Percentiles rank a stretch among this genome's conserved stretches.
These are phyloP conservation scores for Beauveria pseudobassiana DNA, from an alignment of 2,329 filamentous ascomycete species.

Conservation along the genomic window DNA sequence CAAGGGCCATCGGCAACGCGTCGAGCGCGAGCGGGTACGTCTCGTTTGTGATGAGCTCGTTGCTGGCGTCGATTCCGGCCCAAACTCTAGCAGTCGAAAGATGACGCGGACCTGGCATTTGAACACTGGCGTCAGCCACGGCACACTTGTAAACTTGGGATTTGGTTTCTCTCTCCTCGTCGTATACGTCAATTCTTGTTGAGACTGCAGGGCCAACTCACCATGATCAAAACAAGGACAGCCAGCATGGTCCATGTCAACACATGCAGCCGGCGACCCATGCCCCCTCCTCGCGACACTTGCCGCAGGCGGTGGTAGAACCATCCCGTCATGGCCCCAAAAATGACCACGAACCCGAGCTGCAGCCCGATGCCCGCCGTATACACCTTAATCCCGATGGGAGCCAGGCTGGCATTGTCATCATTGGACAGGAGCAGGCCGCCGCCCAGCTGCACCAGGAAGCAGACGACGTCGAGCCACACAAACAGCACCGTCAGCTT, in stretches of 20 bases:
- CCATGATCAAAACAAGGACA: slow-evolving; percentile 28
- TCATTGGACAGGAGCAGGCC: slow-evolving; percentile 29
- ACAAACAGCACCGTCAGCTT: slow-evolving; percentile 39
- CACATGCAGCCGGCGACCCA: slow-evolving; percentile 23
- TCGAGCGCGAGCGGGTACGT: slow-evolving; percentile 44
- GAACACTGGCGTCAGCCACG: slow-evolving; percentile 6
- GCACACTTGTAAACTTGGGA: too few relatives aligned
- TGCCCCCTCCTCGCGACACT: slow-evolving; percentile 16
- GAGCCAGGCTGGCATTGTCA: slow-evolving; percentile 19
- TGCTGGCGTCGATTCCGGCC: slow-evolving; percentile 33
- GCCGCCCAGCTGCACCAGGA: slow-evolving; percentile 35
- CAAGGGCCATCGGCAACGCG: slow-evolving; percentile 48
- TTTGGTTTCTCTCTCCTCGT: too few relatives aligned
- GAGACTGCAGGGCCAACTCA: slow-evolving; percentile 16
- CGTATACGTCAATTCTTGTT: too few relatives aligned
- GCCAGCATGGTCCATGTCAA: slow-evolving; percentile 27
- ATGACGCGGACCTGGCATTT: slow-evolving; percentile 44
- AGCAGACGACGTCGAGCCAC: slow-evolving; percentile 38
- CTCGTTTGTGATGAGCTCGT: slow-evolving; percentile 41
- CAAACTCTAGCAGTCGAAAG: slow-evolving; percentile 52
- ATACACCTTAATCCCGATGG: slow-evolving; percentile 31
- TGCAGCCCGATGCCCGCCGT: slow-evolving; percentile 30
- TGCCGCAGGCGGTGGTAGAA: slow-evolving; percentile 26
- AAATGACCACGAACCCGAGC: slow-evolving; percentile 30
- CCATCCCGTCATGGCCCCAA: slow-evolving; percentile 25